Conservation (phyloP, 768 basidiomycete genomes). For the Mycena latifolia region DNA sequence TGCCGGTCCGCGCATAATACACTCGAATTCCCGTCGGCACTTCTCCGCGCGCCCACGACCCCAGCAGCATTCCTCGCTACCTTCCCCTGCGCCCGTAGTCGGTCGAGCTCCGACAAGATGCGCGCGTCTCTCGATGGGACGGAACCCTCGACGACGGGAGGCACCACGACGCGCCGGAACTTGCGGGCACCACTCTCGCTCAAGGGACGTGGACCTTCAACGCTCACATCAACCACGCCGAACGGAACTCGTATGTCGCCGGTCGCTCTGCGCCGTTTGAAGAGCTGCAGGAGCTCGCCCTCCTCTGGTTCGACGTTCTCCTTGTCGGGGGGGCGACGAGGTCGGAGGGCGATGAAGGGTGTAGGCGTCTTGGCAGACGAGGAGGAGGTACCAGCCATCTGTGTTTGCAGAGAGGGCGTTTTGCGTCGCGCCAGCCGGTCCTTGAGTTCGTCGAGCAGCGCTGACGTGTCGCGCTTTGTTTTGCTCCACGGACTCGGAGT, state of each 20-base stretch:
- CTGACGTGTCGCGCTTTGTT: neutral
- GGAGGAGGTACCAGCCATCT: too few species aligned
- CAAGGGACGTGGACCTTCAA: neutral
- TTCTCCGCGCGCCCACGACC: neutral
- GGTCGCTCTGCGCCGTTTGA: neutral
- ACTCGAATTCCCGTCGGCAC: neutral
- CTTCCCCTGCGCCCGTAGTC: constrained; percentile 16
- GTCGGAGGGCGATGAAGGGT: neutral
- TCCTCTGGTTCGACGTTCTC: constrained; percentile 14
- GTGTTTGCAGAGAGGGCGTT: neutral
- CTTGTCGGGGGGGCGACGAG: neutral
- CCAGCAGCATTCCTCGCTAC: neutral
- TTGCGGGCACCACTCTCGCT: neutral
- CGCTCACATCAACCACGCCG: neutral
- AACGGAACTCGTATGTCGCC: too few species aligned
- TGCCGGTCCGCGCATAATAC: too few species aligned
- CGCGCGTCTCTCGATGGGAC: neutral
- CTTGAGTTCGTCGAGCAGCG: neutral
- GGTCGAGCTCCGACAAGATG: constrained; percentile 7
- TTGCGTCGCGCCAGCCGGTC: neutral
- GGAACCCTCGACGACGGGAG: neutral
- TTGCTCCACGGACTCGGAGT: too few species aligned
- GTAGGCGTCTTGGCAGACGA: too few species aligned
- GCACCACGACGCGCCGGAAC: constrained; percentile 1
- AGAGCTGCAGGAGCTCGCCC: neutral